These are phyloP conservation scores for Aaosphaeria arxii DNA, from an alignment of 2,329 filamentous ascomycete species.

Conservation along the genomic window DNA sequence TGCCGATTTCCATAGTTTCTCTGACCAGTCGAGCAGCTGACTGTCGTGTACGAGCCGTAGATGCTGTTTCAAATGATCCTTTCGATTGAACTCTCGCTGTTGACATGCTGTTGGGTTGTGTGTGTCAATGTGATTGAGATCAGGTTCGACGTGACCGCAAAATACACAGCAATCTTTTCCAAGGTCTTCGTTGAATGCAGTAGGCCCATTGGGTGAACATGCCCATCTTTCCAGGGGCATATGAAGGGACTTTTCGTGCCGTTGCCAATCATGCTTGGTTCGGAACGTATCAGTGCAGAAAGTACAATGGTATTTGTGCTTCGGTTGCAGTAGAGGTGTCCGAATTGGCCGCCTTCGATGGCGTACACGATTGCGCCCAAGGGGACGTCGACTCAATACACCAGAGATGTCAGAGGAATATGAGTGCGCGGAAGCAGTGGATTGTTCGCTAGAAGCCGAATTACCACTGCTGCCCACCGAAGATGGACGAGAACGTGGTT, in stretches of 20 bases:
- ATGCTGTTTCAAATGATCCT: background rate
- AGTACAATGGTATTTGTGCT: background rate
- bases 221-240: background rate
- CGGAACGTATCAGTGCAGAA: background rate
- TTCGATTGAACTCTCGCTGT: background rate
- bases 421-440: background rate
- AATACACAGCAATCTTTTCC: background rate
- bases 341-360: background rate
- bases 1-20: background rate
- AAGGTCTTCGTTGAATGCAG: background rate
- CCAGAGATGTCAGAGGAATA: too few species aligned
- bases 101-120: background rate
- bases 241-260: background rate
- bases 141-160: background rate
- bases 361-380: background rate
- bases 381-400: background rate
- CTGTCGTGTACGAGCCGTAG: background rate
- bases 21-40: background rate
- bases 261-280: background rate
- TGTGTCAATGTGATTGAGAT: background rate
- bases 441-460: background rate
- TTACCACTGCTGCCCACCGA: background rate
- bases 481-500: background rate
- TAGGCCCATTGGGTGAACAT: background rate
- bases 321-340: background rate